These are phyloP conservation scores for Colletotrichum sojae DNA, from an alignment of 2,329 filamentous ascomycete genomes.

Conservation along the genomic window DNA sequence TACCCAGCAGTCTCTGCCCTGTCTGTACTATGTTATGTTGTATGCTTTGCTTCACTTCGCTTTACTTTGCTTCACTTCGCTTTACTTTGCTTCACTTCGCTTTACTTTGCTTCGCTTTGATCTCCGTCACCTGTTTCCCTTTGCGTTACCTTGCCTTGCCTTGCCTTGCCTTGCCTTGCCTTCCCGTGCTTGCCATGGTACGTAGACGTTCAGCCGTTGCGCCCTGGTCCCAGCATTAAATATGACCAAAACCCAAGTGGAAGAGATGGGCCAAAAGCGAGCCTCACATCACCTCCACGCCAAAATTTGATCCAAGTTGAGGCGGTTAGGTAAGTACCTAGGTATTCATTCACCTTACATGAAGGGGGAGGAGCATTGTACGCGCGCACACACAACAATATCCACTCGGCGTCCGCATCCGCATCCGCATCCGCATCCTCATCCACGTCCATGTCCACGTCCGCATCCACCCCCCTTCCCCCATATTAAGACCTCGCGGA, in stretches of 20 bases:
- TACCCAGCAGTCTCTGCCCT: not conserved
- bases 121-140: not conserved
- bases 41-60: conserved; percentile 9
- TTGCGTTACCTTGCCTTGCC: not conserved
- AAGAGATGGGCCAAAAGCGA: not conserved
- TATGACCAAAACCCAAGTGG: conserved; percentile 16
- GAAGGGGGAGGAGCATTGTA: not conserved
- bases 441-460: conserved; percentile 16
- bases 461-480: conserved; percentile 25
- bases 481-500: conserved; percentile 40
- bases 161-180: not conserved
- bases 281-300: conserved; percentile 8
- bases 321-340: conserved; percentile 7
- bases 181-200: conserved; percentile 11
- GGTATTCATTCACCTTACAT: conserved; percentile 1
- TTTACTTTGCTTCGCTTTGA: conserved; percentile 1
- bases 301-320: conserved; percentile 14
- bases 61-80: conserved; percentile 6
- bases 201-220: conserved; percentile 12
- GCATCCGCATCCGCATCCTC: conserved; percentile 5
- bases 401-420: not conserved
- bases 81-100: conserved; percentile 14
- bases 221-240: conserved; percentile 31
- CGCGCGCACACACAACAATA: not conserved
- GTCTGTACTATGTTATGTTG: too few species aligned